phyloP scores from a whole-genome alignment of 805 yeast species.

The Candida incommunis region DNA sequence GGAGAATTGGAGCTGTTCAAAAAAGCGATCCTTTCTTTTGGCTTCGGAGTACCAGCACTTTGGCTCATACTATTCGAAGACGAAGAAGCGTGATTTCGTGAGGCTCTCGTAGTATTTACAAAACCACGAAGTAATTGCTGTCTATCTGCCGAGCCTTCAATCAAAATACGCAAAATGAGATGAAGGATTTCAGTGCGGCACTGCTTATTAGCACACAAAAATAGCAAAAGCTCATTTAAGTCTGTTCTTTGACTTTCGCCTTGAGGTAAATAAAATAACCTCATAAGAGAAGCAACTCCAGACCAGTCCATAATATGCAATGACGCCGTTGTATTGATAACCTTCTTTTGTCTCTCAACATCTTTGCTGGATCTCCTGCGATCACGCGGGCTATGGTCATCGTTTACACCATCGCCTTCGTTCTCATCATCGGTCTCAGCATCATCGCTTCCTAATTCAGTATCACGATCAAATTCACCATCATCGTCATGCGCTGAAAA shows the following conservation, averaged over 20 bases:
- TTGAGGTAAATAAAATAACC: constrained; percentile 63
- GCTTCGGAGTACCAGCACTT: constrained; percentile 4
- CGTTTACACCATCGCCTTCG: constrained; percentile 21
- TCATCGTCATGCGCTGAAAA: constrained; percentile 7
- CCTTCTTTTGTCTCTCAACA: constrained; percentile 2
- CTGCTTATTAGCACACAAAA: constrained; percentile 62
- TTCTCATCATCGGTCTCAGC: constrained; percentile 9
- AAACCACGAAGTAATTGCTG: constrained; percentile 49
- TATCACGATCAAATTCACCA: constrained; percentile 8
- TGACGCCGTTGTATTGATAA: constrained; percentile 16
- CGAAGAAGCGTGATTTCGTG: constrained; percentile 32
- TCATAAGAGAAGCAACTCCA: constrained; percentile 60
- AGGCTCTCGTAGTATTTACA: constrained; percentile 38
- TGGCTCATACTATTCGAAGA: constrained; percentile 9
- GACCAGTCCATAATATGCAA: constrained; percentile 59
- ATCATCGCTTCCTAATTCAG: constrained; percentile 5
- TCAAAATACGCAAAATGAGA: constrained; percentile 49
- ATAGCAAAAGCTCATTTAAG: constrained; percentile 50
- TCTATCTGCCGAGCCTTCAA: constrained; percentile 59
- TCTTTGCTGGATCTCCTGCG: not conserved
- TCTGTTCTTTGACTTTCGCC: constrained; percentile 43
- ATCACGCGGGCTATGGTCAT: not conserved
- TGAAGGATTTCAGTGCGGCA: constrained; percentile 64
- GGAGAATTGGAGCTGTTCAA: not conserved
- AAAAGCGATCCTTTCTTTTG: constrained; percentile 4